A percentile compares a stretch with the other conserved stretches of the same genome.
phyloP scores from a whole-genome alignment of 768 basidiomycete genomes.

The Tricholoma sp. region DNA sequence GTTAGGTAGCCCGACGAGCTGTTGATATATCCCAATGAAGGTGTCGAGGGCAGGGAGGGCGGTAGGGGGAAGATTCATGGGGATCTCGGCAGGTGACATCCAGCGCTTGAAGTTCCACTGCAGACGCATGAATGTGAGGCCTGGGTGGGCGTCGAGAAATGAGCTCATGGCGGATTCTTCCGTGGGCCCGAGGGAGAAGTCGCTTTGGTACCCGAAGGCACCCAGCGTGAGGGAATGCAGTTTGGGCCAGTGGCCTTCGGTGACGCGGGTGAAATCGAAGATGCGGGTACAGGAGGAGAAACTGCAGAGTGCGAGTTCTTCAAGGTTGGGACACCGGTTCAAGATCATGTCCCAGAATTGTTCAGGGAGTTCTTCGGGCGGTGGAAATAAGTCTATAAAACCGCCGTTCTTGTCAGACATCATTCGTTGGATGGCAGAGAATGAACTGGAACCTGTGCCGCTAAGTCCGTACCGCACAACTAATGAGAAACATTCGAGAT shows the following conservation, averaged over 20 bases:
- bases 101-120: conserved; percentile 48
- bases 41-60: conserved; percentile 33
- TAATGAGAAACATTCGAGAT: conserved; percentile 41
- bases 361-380: conserved; percentile 32
- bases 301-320: conserved; percentile 44
- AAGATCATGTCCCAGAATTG: conserved; percentile 46
- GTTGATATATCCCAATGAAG: conserved; percentile 45
- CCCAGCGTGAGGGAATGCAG: conserved; percentile 43
- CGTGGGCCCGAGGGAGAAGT: conserved; percentile 35
- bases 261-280: conserved; percentile 37
- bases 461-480: conserved; percentile 42
- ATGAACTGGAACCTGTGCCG: conserved; percentile 25
- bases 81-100: conserved; percentile 39
- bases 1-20: conserved; percentile 35
- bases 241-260: conserved; percentile 34
- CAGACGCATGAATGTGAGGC: conserved; percentile 38
- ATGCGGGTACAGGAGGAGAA: conserved; percentile 44
- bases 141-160: conserved; percentile 34
- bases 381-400: conserved; percentile 32
- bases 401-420: conserved; percentile 4
- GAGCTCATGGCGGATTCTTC: conserved; percentile 23
- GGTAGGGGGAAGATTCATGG: conserved; percentile 23
- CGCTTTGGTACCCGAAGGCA: conserved; percentile 43
- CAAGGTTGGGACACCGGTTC: conserved; percentile 39
- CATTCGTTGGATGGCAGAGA: neutral